phyloP scores from a whole-genome alignment of 2,329 filamentous ascomycete species.

The Cryphonectria radicalis region DNA sequence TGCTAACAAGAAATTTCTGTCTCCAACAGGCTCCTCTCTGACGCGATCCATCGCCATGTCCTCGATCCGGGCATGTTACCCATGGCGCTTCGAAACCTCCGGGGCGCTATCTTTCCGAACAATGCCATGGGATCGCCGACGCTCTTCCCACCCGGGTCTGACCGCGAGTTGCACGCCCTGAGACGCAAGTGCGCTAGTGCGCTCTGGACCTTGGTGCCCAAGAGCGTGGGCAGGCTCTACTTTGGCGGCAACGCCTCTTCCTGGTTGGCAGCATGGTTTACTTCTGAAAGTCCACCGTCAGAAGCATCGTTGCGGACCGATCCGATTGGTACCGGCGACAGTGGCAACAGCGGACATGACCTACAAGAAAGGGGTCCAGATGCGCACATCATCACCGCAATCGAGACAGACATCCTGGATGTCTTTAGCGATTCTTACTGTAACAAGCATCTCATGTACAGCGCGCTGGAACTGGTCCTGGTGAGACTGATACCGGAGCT shows the following conservation, averaged over 20 bases:
- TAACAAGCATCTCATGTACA: slow-evolving; percentile 90
- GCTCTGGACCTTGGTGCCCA: slow-evolving; percentile 54
- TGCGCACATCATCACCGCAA: slow-evolving; percentile 57
- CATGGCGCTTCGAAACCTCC: slow-evolving; percentile 69
- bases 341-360: slow-evolving; percentile 35
- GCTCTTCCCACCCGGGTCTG: slow-evolving; percentile 62
- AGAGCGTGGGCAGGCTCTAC: slow-evolving; percentile 53
- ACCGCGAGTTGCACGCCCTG: slow-evolving; percentile 64
- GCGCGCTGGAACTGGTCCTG: slow-evolving; percentile 80
- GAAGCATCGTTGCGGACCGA: slow-evolving; percentile 29
- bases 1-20: not conserved
- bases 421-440: slow-evolving; percentile 82
- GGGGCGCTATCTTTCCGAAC: slow-evolving; percentile 83
- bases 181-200: slow-evolving; percentile 69
- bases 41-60: slow-evolving; percentile 59
- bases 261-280: slow-evolving; percentile 28
- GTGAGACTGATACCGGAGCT: slow-evolving; percentile 85
- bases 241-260: slow-evolving; percentile 47
- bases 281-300: not conserved
- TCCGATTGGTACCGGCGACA: slow-evolving; percentile 26
- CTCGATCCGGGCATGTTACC: slow-evolving; percentile 69
- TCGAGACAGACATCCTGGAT: slow-evolving; percentile 69
- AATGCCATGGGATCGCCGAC: slow-evolving; percentile 72
- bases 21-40: slow-evolving; percentile 58
- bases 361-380: slow-evolving; percentile 43